phyloP scores from a whole-genome alignment of 192 early-diverging fungal species.

The Martensiomyces pterosporus region DNA sequence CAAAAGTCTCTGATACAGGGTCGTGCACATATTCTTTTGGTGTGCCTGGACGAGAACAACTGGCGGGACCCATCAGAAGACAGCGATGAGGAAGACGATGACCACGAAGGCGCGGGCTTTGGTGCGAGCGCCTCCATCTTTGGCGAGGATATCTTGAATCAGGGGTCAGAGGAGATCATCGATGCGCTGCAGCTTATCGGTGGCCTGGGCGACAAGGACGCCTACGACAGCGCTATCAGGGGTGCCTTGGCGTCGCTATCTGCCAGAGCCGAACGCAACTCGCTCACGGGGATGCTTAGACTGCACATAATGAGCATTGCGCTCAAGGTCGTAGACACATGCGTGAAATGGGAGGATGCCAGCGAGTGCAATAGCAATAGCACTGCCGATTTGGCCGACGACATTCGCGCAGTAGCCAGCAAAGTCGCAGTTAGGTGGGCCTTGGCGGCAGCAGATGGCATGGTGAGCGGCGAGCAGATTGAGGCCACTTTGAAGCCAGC shows the following conservation, averaged over 20 bases:
- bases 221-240: neutral
- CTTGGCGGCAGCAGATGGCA: constrained; percentile 47
- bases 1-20: constrained; percentile 12
- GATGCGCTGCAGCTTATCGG: neutral
- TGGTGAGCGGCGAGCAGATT: constrained; percentile 41
- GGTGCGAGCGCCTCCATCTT: too few species aligned
- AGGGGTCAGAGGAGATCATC: neutral
- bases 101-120: neutral
- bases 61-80: constrained; percentile 18
- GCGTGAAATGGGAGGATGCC: constrained; percentile 6
- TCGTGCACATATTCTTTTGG: constrained; percentile 18
- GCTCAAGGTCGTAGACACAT: neutral
- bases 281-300: neutral
- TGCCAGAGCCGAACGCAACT: neutral
- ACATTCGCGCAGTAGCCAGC: constrained; percentile 5
- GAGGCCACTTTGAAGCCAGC: constrained; percentile 28
- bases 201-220: neutral
- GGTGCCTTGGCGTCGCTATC: neutral
- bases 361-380: constrained; percentile 8
- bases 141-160: neutral
- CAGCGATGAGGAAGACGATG: constrained; percentile 14
- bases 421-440: constrained; percentile 56
- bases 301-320: neutral
- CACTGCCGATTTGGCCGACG: constrained; percentile 22
- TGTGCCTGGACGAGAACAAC: constrained; percentile 28